These are phyloP conservation scores for Plasmodium malariae DNA, from an alignment of 169 alveolate genomes.

Conservation along the genomic window DNA sequence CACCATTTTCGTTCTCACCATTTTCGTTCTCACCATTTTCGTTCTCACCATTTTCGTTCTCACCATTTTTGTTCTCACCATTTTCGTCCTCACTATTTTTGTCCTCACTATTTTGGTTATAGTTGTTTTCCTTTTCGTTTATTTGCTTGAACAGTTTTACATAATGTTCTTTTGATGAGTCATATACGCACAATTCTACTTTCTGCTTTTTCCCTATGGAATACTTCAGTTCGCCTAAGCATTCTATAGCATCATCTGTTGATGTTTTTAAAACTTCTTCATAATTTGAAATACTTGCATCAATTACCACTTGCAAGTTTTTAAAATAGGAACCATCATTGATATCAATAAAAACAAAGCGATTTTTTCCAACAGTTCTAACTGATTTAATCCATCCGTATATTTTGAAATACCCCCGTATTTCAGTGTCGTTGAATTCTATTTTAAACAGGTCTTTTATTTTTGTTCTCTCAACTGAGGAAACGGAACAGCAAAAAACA, in stretches of 20 bases:
- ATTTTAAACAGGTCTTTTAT: slow-evolving; percentile 31
- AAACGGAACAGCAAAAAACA: neutral
- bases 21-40: neutral
- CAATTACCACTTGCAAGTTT: slow-evolving; percentile 88
- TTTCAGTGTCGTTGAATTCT: neutral
- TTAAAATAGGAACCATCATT: slow-evolving; percentile 92
- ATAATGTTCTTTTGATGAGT: slow-evolving; percentile 76
- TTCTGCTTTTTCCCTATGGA: slow-evolving; percentile 66
- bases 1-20: no score
- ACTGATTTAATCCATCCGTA: slow-evolving; percentile 80
- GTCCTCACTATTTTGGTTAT: neutral
- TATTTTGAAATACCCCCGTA: slow-evolving; percentile 13
- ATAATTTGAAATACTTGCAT: slow-evolving; percentile 79
- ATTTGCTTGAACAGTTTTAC: slow-evolving; percentile 83
- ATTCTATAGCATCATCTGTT: slow-evolving; percentile 89
- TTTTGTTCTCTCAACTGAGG: slow-evolving; percentile 36
- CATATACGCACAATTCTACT: slow-evolving; percentile 49
- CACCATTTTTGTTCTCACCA: neutral
- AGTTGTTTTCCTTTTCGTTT: slow-evolving; percentile 46
- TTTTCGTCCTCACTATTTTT: neutral
- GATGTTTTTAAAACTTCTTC: slow-evolving; percentile 80
- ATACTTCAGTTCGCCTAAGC: slow-evolving; percentile 82
- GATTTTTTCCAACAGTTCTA: slow-evolving; percentile 87
- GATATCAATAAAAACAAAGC: slow-evolving; percentile 88
- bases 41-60: neutral